Evolutionary conservation across 805 yeast genomes (phyloP).

Genomic region (Millerozyma acaciae): DNA sequence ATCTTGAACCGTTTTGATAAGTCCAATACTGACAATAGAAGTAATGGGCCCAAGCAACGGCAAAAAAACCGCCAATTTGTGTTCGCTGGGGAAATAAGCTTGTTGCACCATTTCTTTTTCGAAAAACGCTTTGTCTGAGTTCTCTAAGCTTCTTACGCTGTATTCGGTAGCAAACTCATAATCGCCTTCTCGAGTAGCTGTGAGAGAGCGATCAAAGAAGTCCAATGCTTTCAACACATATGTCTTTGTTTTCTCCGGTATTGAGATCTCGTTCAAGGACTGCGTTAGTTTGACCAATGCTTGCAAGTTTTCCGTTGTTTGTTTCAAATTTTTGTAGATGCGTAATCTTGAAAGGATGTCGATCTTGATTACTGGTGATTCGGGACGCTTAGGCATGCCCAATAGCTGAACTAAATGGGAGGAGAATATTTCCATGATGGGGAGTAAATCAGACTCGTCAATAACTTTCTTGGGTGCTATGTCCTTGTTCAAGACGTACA

Average conservation of each 20-base stretch:
- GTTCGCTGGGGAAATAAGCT: conserved; percentile 92
- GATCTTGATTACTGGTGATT: conserved; percentile 57
- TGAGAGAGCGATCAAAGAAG: conserved; percentile 36
- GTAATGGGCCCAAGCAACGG: conserved; percentile 86
- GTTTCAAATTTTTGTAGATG: conserved; percentile 53
- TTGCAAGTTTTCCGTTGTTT: conserved; percentile 64
- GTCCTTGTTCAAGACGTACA: conserved; percentile 45
- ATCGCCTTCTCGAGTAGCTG: conserved; percentile 18
- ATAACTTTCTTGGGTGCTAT: conserved; percentile 19
- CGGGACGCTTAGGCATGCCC: conserved; percentile 60
- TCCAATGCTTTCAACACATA: conserved; percentile 53
- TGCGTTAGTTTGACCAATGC: conserved; percentile 68
- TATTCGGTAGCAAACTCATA: conserved; percentile 31
- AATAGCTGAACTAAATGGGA: conserved; percentile 70
- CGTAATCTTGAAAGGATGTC: conserved; percentile 64
- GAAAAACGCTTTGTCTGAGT: conserved; percentile 78
- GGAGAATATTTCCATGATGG: conserved; percentile 64
- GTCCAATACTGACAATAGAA: conserved; percentile 56
- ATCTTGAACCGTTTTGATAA: conserved; percentile 45
- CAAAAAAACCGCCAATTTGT: conserved; percentile 87
- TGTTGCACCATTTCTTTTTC: conserved; percentile 95
- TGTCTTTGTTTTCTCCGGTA: conserved; percentile 65
- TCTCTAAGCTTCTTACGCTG: conserved; percentile 51
- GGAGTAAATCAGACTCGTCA: conserved; percentile 44
- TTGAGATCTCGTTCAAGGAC: conserved; percentile 73